Conservation (phyloP, 2,329 filamentous ascomycete species). For the Verticillium isaacii region DNA sequence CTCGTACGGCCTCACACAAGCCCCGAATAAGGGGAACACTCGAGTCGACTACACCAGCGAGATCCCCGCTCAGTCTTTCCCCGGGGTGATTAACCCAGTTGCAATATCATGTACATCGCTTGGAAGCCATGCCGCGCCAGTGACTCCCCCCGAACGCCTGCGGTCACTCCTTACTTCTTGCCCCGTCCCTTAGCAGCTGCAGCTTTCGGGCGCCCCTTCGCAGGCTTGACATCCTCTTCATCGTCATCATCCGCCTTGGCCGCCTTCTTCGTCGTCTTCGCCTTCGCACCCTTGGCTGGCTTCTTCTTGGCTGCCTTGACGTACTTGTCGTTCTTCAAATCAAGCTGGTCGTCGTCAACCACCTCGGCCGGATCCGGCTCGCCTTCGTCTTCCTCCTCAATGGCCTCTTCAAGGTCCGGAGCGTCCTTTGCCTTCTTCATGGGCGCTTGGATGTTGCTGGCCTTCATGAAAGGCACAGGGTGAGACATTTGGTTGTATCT, state of each 20-base stretch:
- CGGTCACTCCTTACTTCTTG: conserved; percentile 28
- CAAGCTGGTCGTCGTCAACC: conserved; percentile 72
- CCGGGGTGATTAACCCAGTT: neutral
- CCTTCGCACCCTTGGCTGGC: conserved; percentile 39
- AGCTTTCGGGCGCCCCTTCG: conserved; percentile 39
- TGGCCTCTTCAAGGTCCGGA: conserved; percentile 92
- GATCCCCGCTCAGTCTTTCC: no score
- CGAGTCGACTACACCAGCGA: no score
- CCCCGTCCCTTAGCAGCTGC: conserved; percentile 40
- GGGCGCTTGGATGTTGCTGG: conserved; percentile 67
- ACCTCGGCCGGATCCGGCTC: conserved; percentile 54
- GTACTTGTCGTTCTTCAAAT: conserved; percentile 92
- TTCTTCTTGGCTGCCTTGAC: conserved; percentile 83
- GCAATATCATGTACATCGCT: neutral
- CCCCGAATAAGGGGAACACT: no score
- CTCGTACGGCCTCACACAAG: no score
- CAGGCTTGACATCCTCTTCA: conserved; percentile 48
- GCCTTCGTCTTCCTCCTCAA: conserved; percentile 85
- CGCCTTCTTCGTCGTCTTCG: conserved; percentile 25
- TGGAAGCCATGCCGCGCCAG: neutral
- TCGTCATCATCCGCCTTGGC: conserved; percentile 42
- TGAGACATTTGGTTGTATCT: conserved; percentile 83
- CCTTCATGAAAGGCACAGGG: conserved; percentile 94
- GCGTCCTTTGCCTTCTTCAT: conserved; percentile 70
- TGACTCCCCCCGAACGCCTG: neutral